These are phyloP conservation scores for Lactifluus echinatus DNA, from an alignment of 768 basidiomycete species.

Conservation along the genomic window DNA sequence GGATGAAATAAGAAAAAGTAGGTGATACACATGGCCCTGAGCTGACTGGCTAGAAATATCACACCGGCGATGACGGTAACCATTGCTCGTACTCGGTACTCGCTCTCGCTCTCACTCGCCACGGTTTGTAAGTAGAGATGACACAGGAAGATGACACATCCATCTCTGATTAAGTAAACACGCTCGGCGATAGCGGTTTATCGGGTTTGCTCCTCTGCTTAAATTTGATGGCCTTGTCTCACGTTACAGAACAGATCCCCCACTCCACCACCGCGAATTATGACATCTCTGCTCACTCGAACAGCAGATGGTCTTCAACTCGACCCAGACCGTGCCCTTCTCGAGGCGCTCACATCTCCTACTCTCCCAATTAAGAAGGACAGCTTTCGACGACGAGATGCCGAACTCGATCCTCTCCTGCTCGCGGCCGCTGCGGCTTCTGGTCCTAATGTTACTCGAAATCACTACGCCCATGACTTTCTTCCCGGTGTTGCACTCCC, in stretches of 20 bases:
- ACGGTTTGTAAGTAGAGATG: background rate
- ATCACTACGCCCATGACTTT: constrained; percentile 80
- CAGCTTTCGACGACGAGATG: constrained; percentile 52
- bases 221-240: background rate
- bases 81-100: too few relatives aligned
- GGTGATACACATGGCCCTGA: too few relatives aligned
- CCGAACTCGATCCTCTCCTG: constrained; percentile 68
- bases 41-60: background rate
- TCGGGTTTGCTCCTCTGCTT: too few relatives aligned
- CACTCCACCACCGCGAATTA: constrained; percentile 3
- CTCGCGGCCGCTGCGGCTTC: constrained; percentile 70
- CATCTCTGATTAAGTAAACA: background rate
- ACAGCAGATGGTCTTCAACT: constrained; percentile 25
- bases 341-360: constrained; percentile 54
- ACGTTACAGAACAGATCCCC: background rate
- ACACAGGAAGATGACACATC: background rate
- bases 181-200: too few relatives aligned
- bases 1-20: too few relatives aligned
- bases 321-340: constrained; percentile 49
- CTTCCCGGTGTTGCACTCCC: constrained; percentile 51
- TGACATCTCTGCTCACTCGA: constrained; percentile 25
- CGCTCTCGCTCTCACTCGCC: too few relatives aligned
- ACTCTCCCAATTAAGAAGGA: constrained; percentile 32
- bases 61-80: background rate
- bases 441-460: constrained; percentile 70